Conservation (phyloP, 2,329 filamentous ascomycete species). For the Trichoderma sp. region DNA sequence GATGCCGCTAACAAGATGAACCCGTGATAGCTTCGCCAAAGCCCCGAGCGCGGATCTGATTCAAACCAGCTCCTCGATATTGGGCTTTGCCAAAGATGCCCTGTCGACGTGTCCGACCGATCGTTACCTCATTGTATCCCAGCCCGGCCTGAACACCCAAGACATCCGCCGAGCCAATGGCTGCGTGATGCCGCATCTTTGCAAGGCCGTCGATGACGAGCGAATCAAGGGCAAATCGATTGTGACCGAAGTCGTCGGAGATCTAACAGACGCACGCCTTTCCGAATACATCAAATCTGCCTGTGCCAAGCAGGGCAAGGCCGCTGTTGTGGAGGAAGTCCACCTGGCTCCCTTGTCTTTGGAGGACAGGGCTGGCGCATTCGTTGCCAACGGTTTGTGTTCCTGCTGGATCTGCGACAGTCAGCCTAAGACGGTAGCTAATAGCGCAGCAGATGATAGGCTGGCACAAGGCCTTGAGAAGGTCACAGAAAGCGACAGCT, state of each 20-base stretch:
- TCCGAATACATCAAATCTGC: constrained; percentile 43
- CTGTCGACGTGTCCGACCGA: constrained; percentile 68
- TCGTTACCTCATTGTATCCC: constrained; percentile 73
- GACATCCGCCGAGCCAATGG: constrained; percentile 58
- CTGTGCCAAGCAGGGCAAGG: constrained; percentile 42
- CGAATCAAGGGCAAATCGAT: constrained; percentile 41
- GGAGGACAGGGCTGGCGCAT: constrained; percentile 41
- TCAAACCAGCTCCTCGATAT: constrained; percentile 46
- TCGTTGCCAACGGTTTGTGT: constrained; percentile 47
- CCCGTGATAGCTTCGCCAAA: constrained; percentile 33
- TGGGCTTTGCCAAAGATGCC: constrained; percentile 44
- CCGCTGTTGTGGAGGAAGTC: constrained; percentile 40
- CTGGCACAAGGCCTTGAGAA: constrained; percentile 48
- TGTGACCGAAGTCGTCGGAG: constrained; percentile 58
- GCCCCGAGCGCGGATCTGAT: constrained; percentile 40
- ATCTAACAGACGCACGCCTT: constrained; percentile 42
- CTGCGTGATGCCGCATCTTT: constrained; percentile 54
- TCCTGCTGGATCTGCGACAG: neutral
- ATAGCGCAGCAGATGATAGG: constrained; percentile 41
- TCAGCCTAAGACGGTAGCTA: neutral
- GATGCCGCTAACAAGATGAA: constrained; percentile 1
- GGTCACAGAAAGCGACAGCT: constrained; percentile 44
- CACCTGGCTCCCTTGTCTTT: constrained; percentile 41
- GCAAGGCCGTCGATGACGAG: constrained; percentile 37
- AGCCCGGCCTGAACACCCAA: constrained; percentile 67